Base-by-base conservation (phyloP, 2,329 filamentous ascomycete species). In the Phialophora verrucosa region DNA sequence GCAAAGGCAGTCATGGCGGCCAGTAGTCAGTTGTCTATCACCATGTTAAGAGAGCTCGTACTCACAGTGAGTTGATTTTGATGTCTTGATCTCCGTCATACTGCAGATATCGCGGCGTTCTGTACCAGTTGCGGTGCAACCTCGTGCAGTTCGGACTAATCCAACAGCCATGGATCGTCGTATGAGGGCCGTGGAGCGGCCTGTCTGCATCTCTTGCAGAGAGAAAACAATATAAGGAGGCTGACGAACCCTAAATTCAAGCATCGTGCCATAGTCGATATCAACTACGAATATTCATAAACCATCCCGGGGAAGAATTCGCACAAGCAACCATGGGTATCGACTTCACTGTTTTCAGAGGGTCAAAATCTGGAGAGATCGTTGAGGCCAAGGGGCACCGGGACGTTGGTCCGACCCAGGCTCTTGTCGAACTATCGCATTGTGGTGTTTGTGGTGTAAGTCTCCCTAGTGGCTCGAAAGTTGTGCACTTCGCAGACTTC, bases 301-400 rank as follows among this genome's bases (percentile, higher is more conserved):
- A 47, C 57, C 8, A n/a, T 25, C 14, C 42, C 12, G 8, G n/a
- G 17, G 44, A 51, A 61, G 12, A 35, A 53, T 23, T 5, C n/a
- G n/a, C 53, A 50, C 31, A 50, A 27, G 10, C 44, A 57, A 59
- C 56, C 14, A 70, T 70, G 68, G 62, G 59, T 23, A 63, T 66
- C 54, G 63, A 68, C 35, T 70, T 66, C 56, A 71, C 61, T 57
- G 69, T 67, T 14, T 71, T 68, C 69, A 71, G 68, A 56, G 69
- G 69, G 12, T 71, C 69, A 11, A 47, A 68, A 17, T 65, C 65
- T 20, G 65, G 68, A 31, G 58, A 64, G 2, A 65, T 70, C 25
- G 56, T 70, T n/a, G 63, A 70, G 49, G n/a, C 68, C 27, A 59
- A 62, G 35, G 62, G 63, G 14, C 65, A 66, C 25, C 63, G 63